Percentiles rank a stretch among this genome's conserved stretches.
Evolutionary conservation across 78 protist genomes (phyloP).

Genomic region (Dictyostelium citrinum): DNA sequence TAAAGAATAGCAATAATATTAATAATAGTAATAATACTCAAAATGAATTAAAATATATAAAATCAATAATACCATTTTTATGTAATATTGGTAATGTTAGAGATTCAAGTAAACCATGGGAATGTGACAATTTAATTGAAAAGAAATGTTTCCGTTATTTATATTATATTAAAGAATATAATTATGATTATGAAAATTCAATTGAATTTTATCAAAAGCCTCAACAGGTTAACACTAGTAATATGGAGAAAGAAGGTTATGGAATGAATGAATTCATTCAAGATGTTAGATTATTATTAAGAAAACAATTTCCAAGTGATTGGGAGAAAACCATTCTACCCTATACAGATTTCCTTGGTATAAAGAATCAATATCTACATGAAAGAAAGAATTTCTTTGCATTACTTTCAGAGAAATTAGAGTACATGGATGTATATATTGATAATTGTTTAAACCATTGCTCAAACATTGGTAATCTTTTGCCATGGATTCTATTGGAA

Average conservation of each 20-base stretch:
- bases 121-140: background rate
- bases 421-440: background rate
- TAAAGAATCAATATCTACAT: background rate
- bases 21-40: background rate
- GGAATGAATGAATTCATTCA: background rate
- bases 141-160: constrained; percentile 16
- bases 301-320: background rate
- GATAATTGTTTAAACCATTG: background rate
- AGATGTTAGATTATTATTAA: background rate
- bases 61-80: background rate
- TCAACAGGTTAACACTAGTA: background rate
- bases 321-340: background rate
- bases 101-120: constrained; percentile 18
- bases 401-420: background rate
- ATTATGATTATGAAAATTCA: background rate
- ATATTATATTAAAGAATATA: constrained; percentile 11
- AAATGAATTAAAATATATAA: background rate
- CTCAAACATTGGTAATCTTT: background rate
- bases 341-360: background rate
- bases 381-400: background rate
- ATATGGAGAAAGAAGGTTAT: background rate
- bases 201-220: constrained; percentile 26
- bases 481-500: constrained; percentile 4
- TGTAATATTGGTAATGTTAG: background rate
- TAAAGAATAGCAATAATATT: background rate